Evolutionary conservation across 148 eudicot species (phyloP), one percentile per base, ranked within the genome.

Genomic region (Vaccinium vitisidaea): DNA sequence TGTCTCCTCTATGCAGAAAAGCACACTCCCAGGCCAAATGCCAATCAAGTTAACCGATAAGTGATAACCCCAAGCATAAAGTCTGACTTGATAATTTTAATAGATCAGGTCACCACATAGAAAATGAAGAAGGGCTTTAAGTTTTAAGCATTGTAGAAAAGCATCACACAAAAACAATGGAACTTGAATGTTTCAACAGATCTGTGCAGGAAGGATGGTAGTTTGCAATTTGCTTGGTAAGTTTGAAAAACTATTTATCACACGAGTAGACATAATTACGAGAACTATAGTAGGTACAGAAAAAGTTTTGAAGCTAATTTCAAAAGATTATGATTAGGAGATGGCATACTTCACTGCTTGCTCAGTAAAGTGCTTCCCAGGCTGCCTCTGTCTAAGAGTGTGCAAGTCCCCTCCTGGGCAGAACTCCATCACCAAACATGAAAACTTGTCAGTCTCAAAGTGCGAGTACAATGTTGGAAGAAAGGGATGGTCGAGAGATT

Each of bases 391-490:
- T 88, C 96, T 89, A 50, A 93, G 94, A 82, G 93, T 88, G 81
- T 92, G 97, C 82, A 92, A 86, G 67, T 94, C 94, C 75, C 94
- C 94, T 75, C 95, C 94, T 0, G 94, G 94, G 86, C 97, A 94
- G 86, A 92, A 94, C 75, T 94, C 97, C 95, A 92, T 94, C 23
- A 91, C 95, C 89, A 94, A 88, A 84, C 94, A 92, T 16, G 95
- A 94, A 81, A 94, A 94, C 79, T 92, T 94, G 52, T 94, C 94
- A 0, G 97, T 94, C 90, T 90, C 94, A 82, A 93, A 92, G 73
- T 93, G 93, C 67, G 89, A 85, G 83, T 91, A 93, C 32, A 94
- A 84, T 0, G 92, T 90, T 39, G 97, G 95, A 83, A 94, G 93
- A 84, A 92, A 94, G 8, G 94, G 95, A 80, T 90, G 95, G 73